A percentile compares a stretch with the other conserved stretches of the same genome.
Evolutionary conservation across 768 basidiomycete genomes (phyloP).

Genomic region (Gloeopeniophorella convolvens): DNA sequence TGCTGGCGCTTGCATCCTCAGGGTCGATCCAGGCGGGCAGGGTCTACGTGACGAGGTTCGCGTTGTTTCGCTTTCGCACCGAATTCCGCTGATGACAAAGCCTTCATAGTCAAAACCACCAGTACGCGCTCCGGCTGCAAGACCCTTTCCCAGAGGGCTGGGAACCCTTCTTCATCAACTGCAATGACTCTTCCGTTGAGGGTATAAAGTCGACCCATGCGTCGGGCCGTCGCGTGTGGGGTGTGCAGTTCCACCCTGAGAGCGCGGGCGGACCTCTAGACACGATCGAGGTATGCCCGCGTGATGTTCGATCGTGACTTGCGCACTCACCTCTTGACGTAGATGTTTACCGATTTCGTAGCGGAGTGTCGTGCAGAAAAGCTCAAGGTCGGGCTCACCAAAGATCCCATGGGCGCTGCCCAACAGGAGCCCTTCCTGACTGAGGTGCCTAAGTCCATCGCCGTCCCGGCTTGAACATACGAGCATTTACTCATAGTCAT

Average conservation of each 20-base stretch:
- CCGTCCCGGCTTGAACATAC: slow-evolving; percentile 24
- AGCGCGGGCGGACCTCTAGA: slow-evolving; percentile 97
- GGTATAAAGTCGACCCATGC: slow-evolving; percentile 92
- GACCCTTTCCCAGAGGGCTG: slow-evolving; percentile 96
- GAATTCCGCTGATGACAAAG: slow-evolving; percentile 6
- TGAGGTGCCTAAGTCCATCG: slow-evolving; percentile 20
- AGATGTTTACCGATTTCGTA: slow-evolving; percentile 96
- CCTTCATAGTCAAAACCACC: slow-evolving; percentile 79
- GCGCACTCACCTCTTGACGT: neutral
- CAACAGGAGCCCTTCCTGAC: slow-evolving; percentile 18
- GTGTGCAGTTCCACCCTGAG: slow-evolving; percentile 99
- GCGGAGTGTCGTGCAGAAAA: slow-evolving; percentile 66
- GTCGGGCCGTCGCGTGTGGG: slow-evolving; percentile 91
- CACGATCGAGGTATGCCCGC: slow-evolving; percentile 96
- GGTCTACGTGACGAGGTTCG: slow-evolving; percentile 91
- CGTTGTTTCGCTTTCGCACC: neutral
- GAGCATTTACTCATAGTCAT: too few relatives aligned
- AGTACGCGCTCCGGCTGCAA: slow-evolving; percentile 90
- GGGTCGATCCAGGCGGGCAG: slow-evolving; percentile 94
- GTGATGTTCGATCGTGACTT: too few relatives aligned
- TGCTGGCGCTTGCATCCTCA: slow-evolving; percentile 87
- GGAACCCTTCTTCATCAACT: slow-evolving; percentile 99
- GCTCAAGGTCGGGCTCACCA: slow-evolving; percentile 25
- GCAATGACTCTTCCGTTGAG: slow-evolving; percentile 97
- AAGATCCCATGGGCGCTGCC: slow-evolving; percentile 23